These are phyloP conservation scores for Penicillium soppii DNA, from an alignment of 495 filamentous ascomycete species.

Conservation along the genomic window DNA sequence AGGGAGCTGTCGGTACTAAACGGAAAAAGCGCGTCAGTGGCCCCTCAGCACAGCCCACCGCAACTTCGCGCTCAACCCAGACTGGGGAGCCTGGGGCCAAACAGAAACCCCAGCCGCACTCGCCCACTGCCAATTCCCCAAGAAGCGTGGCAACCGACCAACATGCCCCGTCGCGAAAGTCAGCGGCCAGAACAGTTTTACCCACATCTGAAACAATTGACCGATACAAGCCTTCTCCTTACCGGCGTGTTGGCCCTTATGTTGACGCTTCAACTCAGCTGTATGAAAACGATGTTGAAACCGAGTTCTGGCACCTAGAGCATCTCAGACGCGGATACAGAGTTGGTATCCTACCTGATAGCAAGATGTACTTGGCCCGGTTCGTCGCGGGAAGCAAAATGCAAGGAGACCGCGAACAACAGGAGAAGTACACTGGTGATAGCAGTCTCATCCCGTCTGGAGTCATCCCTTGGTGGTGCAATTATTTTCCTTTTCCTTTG, in stretches of 20 bases:
- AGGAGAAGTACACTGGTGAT: neutral
- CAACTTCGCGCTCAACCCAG: slow-evolving; percentile 20
- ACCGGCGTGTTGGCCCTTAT: neutral
- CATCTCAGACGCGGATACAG: neutral
- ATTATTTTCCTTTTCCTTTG: neutral
- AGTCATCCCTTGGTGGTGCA: slow-evolving; percentile 4
- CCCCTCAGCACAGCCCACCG: slow-evolving; percentile 35
- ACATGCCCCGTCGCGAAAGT: neutral
- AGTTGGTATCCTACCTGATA: neutral
- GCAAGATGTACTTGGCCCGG: neutral
- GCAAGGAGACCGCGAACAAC: neutral
- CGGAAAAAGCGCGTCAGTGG: slow-evolving; percentile 50
- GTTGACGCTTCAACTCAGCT: neutral
- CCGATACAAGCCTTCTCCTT: slow-evolving; percentile 18
- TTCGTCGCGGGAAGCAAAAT: neutral
- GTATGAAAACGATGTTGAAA: neutral
- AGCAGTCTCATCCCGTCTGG: neutral
- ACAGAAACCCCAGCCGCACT: slow-evolving; percentile 29
- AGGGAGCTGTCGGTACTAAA: slow-evolving; percentile 31
- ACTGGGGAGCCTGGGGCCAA: slow-evolving; percentile 16
- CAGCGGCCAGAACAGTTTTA: slow-evolving; percentile 14
- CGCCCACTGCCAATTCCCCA: slow-evolving; percentile 27
- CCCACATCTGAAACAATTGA: slow-evolving; percentile 20
- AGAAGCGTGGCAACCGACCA: neutral
- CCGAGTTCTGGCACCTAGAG: neutral